Base-by-base conservation (phyloP, 805 yeast genomes). In the Saccharomyces paradoxus region DNA sequence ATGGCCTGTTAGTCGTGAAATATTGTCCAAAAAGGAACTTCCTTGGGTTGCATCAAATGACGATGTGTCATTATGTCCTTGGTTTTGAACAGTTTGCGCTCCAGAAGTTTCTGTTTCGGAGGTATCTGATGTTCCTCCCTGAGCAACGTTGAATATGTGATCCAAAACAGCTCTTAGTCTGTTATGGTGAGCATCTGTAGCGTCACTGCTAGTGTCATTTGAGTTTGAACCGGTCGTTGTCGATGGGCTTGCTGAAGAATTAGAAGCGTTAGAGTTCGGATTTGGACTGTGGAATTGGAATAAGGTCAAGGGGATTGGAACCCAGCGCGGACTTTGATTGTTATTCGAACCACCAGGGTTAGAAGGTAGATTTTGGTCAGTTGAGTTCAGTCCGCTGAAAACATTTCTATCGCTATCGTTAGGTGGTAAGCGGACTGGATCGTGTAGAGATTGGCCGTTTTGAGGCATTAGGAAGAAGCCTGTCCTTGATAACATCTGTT, bases 81-180 rank as follows among this genome's bases (percentile, higher is more conserved):
- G 17, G 12, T 30, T 44, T 12, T 28, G 26, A 12, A 4, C 10
- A 14, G 46, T 21, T 13, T 24, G 41, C 1, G 29, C 30, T 6
- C 30, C 27, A 14, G 49, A 17, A n/a, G 51, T 21, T 47, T 49
- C 49, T 21, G 56, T 46, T 4, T 37, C 53, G 7, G 51, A 46
- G 17, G 51, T 13, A 4, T 26, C 41, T 24, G 49, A 53, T 52
- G 41, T 52, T 13, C 53, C 57, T 10, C 53, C 32, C 6, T 55
- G 57, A 24, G 53, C 55, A 9, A 53, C 47, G 53, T 52, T 59
- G 44, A 65, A 63, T 7, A 65, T 51, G 49, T 62, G 63, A 46
- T 63, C 60, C 17, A 67, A 48, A 12, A 65, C 56, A 13, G 57
- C 50, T 51, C 67, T 61, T 10, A 65, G 54, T 47, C 69, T 58